Conservation (phyloP, 176 grass and related monocot species). For the Raddia distichophylla region DNA sequence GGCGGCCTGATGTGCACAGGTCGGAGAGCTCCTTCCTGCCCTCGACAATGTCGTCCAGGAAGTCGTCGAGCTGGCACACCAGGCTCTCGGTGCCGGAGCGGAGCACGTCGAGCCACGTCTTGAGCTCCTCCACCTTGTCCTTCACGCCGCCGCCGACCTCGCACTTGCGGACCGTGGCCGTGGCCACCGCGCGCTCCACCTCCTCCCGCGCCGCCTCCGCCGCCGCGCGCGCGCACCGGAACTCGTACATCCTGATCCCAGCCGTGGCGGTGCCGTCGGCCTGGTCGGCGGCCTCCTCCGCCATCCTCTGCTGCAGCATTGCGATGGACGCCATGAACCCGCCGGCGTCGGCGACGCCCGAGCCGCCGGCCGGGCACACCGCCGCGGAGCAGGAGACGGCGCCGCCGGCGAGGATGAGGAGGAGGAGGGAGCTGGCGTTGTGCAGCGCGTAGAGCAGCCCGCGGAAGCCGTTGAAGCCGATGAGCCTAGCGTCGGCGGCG, state of each 20-base stretch:
- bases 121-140: slow-evolving; percentile 76
- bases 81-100: slow-evolving; percentile 83
- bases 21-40: slow-evolving; percentile 96
- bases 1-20: slow-evolving; percentile 54
- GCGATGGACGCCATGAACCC: slow-evolving; percentile 73
- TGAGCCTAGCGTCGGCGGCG: slow-evolving; percentile 56
- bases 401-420: slow-evolving; percentile 67
- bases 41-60: slow-evolving; percentile 99
- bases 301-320: slow-evolving; percentile 77
- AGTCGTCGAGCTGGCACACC: slow-evolving; percentile 90
- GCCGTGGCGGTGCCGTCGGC: slow-evolving; percentile 16
- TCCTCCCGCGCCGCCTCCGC: slow-evolving; percentile 70
- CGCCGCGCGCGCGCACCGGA: slow-evolving; percentile 55
- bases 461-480: slow-evolving; percentile 91
- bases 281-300: slow-evolving; percentile 41
- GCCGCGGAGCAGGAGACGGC: slow-evolving; percentile 43
- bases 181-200: slow-evolving; percentile 56
- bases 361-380: neutral
- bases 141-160: slow-evolving; percentile 45
- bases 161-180: slow-evolving; percentile 37
- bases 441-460: slow-evolving; percentile 75
- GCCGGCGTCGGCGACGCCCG: neutral
- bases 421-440: slow-evolving; percentile 87
- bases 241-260: slow-evolving; percentile 74
- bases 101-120: slow-evolving; percentile 77